Base-by-base conservation (phyloP, 805 yeast species). In the Lachancea cidri region DNA sequence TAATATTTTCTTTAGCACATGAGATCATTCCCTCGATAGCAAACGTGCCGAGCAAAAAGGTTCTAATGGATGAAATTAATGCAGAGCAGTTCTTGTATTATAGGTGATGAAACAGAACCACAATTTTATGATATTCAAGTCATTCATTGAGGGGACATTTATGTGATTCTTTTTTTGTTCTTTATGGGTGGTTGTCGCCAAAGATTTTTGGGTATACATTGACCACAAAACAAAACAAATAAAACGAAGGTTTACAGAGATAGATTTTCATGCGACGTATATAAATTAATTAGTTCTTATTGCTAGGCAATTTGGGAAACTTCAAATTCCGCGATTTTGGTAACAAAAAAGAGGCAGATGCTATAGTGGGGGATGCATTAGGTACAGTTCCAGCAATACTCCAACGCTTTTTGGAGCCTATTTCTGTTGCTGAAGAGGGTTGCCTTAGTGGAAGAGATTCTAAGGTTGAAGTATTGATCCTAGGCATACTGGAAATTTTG, bases 241-340 rank as follows among this genome's bases (percentile, higher is more conserved):
- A n/a, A 29, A 29, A 14, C 7, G 16, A 29, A 29, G n/a, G n/a
- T 6, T 8, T 8, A 8, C 7, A 7, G 32, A 14, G 32, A 8
- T 8, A 29, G n/a, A 29, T 14, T 15, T 22, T 7, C 11, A 22
- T 22, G 27, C 27, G 27, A 22, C 27, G 27, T 22, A 22, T 7
- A 22, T 7, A 7, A 22, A 22, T 22, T 22, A 22, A 22, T 30
- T 31, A 29, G 19, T 27, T 42, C 30, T 42, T 42, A 11, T 29
- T 34, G 16, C 41, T 37, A 25, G 17, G 36, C 5, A 36, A 15
- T 19, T 37, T 42, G 4, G 45, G 41, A 22, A 42, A 42, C 15
- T 37, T 36, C 3, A 42, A 13, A 14, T 32, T 33, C 4, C 33
- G 36, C 15, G 30, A 22, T 15, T 41, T 41, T 3, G 39, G 25